phyloP scores from a whole-genome alignment of 331 rosid genomes.

The Telfairia occidentalis region DNA sequence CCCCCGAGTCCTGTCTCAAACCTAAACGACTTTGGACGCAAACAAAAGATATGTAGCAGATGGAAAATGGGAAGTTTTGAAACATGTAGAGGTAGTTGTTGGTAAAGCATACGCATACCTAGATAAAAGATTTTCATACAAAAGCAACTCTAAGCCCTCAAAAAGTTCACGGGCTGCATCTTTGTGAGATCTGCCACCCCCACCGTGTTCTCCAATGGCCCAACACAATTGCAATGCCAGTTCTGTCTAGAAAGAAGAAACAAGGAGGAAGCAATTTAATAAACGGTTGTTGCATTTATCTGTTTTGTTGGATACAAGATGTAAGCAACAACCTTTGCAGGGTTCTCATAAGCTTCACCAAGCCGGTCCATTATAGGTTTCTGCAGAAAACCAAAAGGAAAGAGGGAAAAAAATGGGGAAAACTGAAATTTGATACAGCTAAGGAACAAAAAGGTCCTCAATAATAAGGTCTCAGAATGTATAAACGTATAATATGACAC shows the following conservation, averaged over 20 bases:
- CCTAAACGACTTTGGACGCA: constrained; percentile 60
- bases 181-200: constrained; percentile 86
- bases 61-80: background rate
- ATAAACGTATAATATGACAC: background rate
- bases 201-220: constrained; percentile 98
- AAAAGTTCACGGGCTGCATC: constrained; percentile 98
- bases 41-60: constrained; percentile 5
- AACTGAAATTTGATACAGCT: background rate
- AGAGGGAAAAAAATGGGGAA: background rate
- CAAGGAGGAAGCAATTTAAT: constrained; percentile 15
- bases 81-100: background rate
- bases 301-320: constrained; percentile 13
- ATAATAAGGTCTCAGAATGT: background rate
- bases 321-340: constrained; percentile 56
- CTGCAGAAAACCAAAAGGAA: constrained; percentile 30
- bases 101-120: constrained; percentile 53
- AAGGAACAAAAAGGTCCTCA: background rate
- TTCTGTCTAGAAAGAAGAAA: constrained; percentile 49
- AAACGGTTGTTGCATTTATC: constrained; percentile 6
- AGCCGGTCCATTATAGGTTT: constrained; percentile 88
- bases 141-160: constrained; percentile 84
- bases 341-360: constrained; percentile 82
- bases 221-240: constrained; percentile 91
- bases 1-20: constrained; percentile 50
- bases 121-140: constrained; percentile 85